Evolutionary conservation across 345 rosid species (phyloP).

Genomic region (Boechera divaricarpa): DNA sequence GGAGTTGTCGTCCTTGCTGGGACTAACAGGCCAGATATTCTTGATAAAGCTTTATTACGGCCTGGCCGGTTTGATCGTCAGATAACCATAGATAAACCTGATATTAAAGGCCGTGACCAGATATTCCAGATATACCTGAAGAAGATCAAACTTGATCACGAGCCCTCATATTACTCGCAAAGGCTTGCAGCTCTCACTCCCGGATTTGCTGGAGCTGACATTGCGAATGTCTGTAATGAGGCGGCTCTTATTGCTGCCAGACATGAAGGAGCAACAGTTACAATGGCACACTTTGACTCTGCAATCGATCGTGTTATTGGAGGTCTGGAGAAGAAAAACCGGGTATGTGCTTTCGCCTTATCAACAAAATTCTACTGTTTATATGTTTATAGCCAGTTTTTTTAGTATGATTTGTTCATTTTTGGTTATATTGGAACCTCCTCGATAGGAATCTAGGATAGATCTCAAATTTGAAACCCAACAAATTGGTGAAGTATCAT

Average conservation of each 20-base stretch:
- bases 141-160: conserved; percentile 83
- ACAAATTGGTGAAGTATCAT: not conserved
- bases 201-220: conserved; percentile 98
- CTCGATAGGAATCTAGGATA: not conserved
- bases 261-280: conserved; percentile 57
- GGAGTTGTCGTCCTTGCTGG: conserved; percentile 98
- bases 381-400: not conserved
- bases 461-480: not conserved
- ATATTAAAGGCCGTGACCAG: conserved; percentile 89
- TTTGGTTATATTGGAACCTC: not conserved
- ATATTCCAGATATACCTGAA: conserved; percentile 84
- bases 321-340: conserved; percentile 95
- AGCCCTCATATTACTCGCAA: conserved; percentile 78
- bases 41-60: conserved; percentile 87
- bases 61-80: conserved; percentile 98
- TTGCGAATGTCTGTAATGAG: conserved; percentile 95
- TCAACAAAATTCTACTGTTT: not conserved
- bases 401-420: not conserved
- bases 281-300: conserved; percentile 89
- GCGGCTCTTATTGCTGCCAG: conserved; percentile 97
- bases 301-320: conserved; percentile 96
- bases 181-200: conserved; percentile 96
- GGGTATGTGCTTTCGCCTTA: conserved; percentile 51
- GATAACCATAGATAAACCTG: conserved; percentile 86
- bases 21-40: conserved; percentile 92